phyloP scores from a whole-genome alignment of 345 rosid species.

The Excoecaria agallocha region DNA sequence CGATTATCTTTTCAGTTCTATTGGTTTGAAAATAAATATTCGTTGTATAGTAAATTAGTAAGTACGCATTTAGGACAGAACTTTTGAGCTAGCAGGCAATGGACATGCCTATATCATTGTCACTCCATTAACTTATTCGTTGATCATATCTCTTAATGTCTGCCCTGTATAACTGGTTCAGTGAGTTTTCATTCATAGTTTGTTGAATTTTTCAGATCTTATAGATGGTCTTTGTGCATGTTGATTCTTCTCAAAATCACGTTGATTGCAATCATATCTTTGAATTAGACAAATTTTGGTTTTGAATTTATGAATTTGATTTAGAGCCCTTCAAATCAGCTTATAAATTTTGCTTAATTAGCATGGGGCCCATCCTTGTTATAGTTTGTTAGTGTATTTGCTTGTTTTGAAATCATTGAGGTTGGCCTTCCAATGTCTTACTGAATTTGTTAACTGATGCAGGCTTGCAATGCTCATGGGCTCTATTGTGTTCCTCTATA shows the following conservation, averaged over 20 bases:
- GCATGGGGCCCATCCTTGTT: not conserved
- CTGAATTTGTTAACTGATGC: conserved; percentile 31
- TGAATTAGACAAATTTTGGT: not conserved
- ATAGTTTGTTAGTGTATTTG: not conserved
- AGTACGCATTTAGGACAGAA: not conserved
- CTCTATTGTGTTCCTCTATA: conserved; percentile 93
- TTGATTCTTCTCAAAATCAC: not conserved
- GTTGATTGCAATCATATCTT: too few relatives aligned
- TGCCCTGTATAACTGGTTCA: not conserved
- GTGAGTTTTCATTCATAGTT: not conserved
- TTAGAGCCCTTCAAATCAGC: not conserved
- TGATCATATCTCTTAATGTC: not conserved
- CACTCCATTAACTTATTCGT: not conserved
- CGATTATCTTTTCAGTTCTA: conserved; percentile 9
- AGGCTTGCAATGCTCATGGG: conserved; percentile 99
- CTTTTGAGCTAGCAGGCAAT: not conserved
- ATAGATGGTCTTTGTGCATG: not conserved
- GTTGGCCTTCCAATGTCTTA: not conserved
- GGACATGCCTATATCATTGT: not conserved
- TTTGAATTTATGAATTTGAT: not conserved
- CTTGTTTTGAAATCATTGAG: conserved; percentile 3
- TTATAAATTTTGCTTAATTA: not conserved
- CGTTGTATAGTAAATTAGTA: not conserved
- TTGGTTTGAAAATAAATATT: not conserved
- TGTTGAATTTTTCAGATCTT: not conserved